Conservation (phyloP, 2,329 filamentous ascomycete species). For the Aspergillus nomiae region DNA sequence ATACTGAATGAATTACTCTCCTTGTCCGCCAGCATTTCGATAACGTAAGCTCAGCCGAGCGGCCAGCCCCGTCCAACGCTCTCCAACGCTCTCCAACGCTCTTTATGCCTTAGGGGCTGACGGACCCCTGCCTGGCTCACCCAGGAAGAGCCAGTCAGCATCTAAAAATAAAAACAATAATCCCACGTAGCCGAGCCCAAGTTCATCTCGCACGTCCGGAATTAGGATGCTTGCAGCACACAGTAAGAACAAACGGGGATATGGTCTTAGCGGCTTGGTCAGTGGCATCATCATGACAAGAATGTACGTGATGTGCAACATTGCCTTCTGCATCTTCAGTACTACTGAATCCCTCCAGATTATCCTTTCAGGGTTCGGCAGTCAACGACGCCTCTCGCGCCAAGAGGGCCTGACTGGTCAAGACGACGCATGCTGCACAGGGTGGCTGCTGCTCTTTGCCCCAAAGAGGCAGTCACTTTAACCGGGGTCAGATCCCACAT, state of each 20-base stretch:
- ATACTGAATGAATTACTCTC: neutral
- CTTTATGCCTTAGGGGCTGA: too few relatives aligned
- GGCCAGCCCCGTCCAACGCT: too few relatives aligned
- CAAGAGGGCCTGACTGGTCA: neutral
- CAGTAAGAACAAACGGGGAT: neutral
- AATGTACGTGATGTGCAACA: too few relatives aligned
- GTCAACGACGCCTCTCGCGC: neutral
- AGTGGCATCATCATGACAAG: neutral
- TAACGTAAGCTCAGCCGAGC: neutral
- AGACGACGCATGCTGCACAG: neutral
- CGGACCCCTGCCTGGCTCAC: too few relatives aligned
- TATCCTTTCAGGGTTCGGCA: neutral
- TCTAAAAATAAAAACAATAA: neutral
- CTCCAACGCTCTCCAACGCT: too few relatives aligned
- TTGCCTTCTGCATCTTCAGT: too few relatives aligned
- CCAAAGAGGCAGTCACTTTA: neutral
- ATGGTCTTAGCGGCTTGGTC: neutral
- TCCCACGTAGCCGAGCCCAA: too few relatives aligned
- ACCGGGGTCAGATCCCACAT: neutral
- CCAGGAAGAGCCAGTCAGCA: neutral
- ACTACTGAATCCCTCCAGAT: too few relatives aligned
- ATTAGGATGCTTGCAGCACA: too few relatives aligned
- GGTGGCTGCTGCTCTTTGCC: too few relatives aligned
- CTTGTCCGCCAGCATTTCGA: too few relatives aligned
- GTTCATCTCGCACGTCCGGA: too few relatives aligned